Conservation (phyloP, 352 stramenopile species). For the Elongisporangium prolatum region DNA sequence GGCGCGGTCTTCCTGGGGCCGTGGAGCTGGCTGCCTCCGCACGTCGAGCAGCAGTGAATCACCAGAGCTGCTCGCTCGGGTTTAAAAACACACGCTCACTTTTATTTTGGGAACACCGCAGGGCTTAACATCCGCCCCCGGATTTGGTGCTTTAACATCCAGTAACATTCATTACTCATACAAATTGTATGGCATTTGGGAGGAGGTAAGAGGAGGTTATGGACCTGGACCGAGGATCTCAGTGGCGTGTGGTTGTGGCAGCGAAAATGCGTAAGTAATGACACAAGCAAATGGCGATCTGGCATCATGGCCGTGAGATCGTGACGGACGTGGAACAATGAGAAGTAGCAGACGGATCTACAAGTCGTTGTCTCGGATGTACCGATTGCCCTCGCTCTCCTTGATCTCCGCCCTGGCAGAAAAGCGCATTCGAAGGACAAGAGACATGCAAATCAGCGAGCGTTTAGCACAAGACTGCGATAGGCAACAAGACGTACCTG, state of each 20-base stretch:
- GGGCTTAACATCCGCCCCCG: not conserved
- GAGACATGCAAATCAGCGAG: not conserved
- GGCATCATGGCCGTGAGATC: not conserved
- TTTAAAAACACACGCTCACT: not conserved
- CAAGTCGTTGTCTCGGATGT: constrained; percentile 83
- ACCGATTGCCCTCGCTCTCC: constrained; percentile 84
- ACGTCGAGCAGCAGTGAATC: not conserved
- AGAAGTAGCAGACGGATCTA: constrained; percentile 13
- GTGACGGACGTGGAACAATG: not conserved
- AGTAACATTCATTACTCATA: not conserved
- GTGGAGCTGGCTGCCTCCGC: not conserved
- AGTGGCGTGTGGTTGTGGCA: not conserved
- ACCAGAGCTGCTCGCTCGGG: not conserved
- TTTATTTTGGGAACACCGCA: not conserved
- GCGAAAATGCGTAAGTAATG: not conserved
- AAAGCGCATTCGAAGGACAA: not conserved
- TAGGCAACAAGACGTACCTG: constrained; percentile 30
- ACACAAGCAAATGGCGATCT: not conserved
- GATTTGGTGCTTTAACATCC: not conserved
- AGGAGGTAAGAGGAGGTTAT: not conserved
- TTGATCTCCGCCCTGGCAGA: constrained; percentile 77
- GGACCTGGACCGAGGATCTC: not conserved
- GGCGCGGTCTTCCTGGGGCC: not conserved
- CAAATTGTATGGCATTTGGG: not conserved
- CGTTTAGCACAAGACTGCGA: not conserved